Base-by-base conservation (phyloP, 2,329 filamentous ascomycete genomes). In the Ambrosiella cleistominuta region DNA sequence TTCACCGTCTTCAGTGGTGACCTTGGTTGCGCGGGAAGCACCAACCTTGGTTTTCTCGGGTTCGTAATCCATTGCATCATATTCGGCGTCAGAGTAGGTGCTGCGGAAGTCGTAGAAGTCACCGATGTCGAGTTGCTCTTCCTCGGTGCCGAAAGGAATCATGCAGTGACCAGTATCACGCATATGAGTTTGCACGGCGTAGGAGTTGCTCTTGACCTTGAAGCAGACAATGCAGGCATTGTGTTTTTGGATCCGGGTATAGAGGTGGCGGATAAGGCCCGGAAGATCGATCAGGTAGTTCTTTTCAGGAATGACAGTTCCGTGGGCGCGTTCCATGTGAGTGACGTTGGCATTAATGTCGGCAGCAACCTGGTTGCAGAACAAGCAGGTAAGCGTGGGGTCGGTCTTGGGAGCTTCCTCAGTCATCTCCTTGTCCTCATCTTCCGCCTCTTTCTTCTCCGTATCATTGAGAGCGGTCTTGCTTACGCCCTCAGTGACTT, bases 41-140 rank as follows among this genome's bases (percentile, higher is more conserved):
- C 83, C 83, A 9, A 89, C 75, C 68, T 86, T 91, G 61, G 85
- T 83, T 12, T 78, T 74, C 7, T 70, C 72, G 17, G 9, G 12
- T 44, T 73, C 71, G 36, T 72, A 72, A 27, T 71, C 74, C 54
- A 77, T 77, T 11, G 74, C 75, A 5, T 80, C 79, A 1, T 81
- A 78, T 13, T 79, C 86, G 9, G 77, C 81, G 65, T 97, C 93
- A 0, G 89, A 93, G 69, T 98, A 98, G 1, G 93, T 95, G 71
- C 86, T 87, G 63, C 87, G 80, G 77, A 98, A 98, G 68, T 98
- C 93, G 70, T 98, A 98, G 70, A 88, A 96, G 63, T 97, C 88
- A 59, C 93, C 93, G 66, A 98, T 88, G 58, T 94, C 88, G 37
- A 97, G 78, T 72, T 96, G 88, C 66, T 97, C 89, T 40, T 86